Conservation (phyloP, 805 yeast species). For the Candida ulmi region DNA sequence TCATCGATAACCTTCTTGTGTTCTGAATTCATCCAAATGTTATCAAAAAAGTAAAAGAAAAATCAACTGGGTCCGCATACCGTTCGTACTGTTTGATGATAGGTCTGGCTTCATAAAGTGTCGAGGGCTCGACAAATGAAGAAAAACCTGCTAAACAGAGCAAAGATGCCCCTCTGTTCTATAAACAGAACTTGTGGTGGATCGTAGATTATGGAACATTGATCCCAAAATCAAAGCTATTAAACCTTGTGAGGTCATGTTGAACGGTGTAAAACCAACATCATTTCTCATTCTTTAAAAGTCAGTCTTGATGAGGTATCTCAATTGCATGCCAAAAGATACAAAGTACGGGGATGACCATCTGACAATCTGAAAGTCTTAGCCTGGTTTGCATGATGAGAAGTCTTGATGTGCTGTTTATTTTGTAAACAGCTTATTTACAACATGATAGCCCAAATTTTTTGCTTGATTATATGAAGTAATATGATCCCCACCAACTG, state of each 20-base stretch:
- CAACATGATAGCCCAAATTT: too few species aligned
- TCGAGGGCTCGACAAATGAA: constrained; percentile 48
- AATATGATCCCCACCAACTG: too few species aligned
- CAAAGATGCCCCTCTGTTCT: constrained; percentile 53
- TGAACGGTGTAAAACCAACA: constrained; percentile 36
- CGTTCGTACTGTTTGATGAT: constrained; percentile 66
- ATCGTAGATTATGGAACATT: constrained; percentile 44
- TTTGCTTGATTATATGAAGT: too few species aligned
- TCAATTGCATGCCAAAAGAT: constrained; percentile 46
- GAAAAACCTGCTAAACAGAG: constrained; percentile 59
- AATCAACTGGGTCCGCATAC: constrained; percentile 56
- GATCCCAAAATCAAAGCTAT: constrained; percentile 53
- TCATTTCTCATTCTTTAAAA: constrained; percentile 42
- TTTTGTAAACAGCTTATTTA: too few species aligned
- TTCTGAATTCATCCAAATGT: constrained; percentile 51
- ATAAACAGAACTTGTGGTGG: constrained; percentile 40
- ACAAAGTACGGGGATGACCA: constrained; percentile 43
- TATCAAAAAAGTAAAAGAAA: constrained; percentile 44
- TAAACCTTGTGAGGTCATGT: constrained; percentile 35
- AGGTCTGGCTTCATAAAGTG: constrained; percentile 49
- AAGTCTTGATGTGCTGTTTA: constrained; percentile 26
- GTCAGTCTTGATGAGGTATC: constrained; percentile 37
- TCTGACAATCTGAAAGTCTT: constrained; percentile 36
- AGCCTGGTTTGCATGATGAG: constrained; percentile 45
- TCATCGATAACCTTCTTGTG: constrained; percentile 29